phyloP scores from a whole-genome alignment of 139 green algal species.

The Microglena sp. region DNA sequence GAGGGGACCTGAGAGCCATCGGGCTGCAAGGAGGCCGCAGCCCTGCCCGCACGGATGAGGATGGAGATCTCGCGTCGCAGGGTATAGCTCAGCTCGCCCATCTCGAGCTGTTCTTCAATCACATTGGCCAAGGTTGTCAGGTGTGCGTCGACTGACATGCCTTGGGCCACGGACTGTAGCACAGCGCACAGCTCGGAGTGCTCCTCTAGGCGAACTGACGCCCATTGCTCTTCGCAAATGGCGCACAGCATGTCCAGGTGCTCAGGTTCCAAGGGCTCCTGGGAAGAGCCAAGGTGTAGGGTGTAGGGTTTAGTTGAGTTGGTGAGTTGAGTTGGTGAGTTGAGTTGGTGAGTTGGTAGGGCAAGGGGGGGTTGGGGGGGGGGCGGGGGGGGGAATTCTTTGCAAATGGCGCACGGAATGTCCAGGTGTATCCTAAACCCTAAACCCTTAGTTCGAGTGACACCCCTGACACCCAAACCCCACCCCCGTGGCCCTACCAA shows the following conservation, averaged over 20 bases:
- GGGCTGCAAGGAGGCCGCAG: constrained; percentile 19
- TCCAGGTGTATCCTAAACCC: too few species aligned
- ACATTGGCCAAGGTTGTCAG: constrained; percentile 46
- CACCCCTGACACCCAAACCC: too few species aligned
- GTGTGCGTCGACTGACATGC: constrained; percentile 29
- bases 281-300: too few species aligned
- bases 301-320: too few species aligned
- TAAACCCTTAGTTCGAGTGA: too few species aligned
- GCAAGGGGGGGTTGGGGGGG: too few species aligned
- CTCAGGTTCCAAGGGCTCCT: constrained; percentile 9
- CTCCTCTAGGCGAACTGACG: constrained; percentile 27
- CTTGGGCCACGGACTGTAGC: constrained; percentile 19
- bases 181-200: constrained; percentile 35
- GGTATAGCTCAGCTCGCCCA: constrained; percentile 9
- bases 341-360: too few species aligned
- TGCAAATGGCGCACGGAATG: too few species aligned
- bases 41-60: constrained; percentile 15
- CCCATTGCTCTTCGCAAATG: constrained; percentile 37
- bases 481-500: too few species aligned
- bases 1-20: constrained; percentile 29
- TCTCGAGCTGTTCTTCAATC: constrained; percentile 33
- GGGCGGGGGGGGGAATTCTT: too few species aligned
- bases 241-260: constrained; percentile 25
- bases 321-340: too few species aligned
- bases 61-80: constrained; percentile 18